Conservation (phyloP, 2,329 filamentous ascomycete species). For the Pseudovirgaria hyperparasitica region DNA sequence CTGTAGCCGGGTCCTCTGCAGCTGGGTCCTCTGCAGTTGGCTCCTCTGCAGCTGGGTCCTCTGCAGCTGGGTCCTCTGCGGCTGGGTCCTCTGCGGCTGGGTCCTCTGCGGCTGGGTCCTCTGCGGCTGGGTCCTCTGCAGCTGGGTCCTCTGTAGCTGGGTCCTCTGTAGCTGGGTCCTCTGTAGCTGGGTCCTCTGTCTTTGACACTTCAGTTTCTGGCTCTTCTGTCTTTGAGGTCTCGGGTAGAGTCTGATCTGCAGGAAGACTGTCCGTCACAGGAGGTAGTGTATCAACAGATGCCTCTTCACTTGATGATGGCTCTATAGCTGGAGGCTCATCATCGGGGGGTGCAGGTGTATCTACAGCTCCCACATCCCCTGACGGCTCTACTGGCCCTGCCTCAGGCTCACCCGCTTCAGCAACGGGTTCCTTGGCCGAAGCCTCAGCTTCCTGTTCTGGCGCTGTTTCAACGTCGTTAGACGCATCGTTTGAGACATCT, state of each 20-base stretch:
- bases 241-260: neutral
- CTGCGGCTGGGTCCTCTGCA: neutral
- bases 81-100: neutral
- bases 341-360: neutral
- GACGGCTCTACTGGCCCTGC: neutral
- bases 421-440: conserved; percentile 1
- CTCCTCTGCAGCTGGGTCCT: neutral
- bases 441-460: neutral
- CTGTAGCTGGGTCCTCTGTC: neutral
- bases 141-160: neutral
- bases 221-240: conserved; percentile 1
- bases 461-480: conserved; percentile 1
- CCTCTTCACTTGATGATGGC: conserved; percentile 1
- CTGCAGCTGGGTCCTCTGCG: neutral
- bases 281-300: conserved; percentile 3
- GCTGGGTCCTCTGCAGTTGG: neutral
- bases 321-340: conserved; percentile 1
- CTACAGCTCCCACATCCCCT: neutral
- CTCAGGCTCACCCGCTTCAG: neutral
- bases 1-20: neutral
- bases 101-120: conserved; percentile 1
- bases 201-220: conserved; percentile 1
- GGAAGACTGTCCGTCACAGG: conserved; percentile 4
- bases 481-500: neutral
- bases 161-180: neutral